Conservation (phyloP, 169 alveolate species). For the Condylostoma magnum region DNA sequence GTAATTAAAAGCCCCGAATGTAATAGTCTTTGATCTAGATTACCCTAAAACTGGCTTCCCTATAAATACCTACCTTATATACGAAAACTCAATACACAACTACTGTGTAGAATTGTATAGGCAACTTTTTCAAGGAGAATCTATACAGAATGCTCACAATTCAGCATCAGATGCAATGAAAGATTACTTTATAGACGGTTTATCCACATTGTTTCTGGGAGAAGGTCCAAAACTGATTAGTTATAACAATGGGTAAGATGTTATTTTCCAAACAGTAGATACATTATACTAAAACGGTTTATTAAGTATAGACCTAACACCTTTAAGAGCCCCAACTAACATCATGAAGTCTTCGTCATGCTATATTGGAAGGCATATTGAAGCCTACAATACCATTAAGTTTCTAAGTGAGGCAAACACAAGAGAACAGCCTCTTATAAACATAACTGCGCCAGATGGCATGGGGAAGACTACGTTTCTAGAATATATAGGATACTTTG, state of each 20-base stretch:
- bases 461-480: slow-evolving; percentile 22
- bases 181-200: too few relatives aligned
- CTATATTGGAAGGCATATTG: slow-evolving; percentile 12
- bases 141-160: background rate
- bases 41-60: slow-evolving; percentile 19
- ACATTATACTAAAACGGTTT: too few relatives aligned
- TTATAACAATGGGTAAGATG: too few relatives aligned
- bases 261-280: too few relatives aligned
- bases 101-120: slow-evolving; percentile 14
- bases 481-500: slow-evolving; percentile 8
- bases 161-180: slow-evolving; percentile 12
- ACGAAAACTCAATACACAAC: slow-evolving; percentile 1
- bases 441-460: slow-evolving; percentile 3
- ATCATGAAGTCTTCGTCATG: background rate
- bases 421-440: too few relatives aligned
- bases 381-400: background rate
- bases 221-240: too few relatives aligned
- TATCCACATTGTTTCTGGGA: too few relatives aligned
- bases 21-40: background rate
- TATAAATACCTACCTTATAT: background rate
- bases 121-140: background rate
- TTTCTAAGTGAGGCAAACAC: background rate
- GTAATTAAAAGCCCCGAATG: slow-evolving; percentile 7
- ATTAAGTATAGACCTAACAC: background rate
- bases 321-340: slow-evolving; percentile 20